phyloP scores from a whole-genome alignment of 148 eudicot genomes.

The Oxyria digyna region DNA sequence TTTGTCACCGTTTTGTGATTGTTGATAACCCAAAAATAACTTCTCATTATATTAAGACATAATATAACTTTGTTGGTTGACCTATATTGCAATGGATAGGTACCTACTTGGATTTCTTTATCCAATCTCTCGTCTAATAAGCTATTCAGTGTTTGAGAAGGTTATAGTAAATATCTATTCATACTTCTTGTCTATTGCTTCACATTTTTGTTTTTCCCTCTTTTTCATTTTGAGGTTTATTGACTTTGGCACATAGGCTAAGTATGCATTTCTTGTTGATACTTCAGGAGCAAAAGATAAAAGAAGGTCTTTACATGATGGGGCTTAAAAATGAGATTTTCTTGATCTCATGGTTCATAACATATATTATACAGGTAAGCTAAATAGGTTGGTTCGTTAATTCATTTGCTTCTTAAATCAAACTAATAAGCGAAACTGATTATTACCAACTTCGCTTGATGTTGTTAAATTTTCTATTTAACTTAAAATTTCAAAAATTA shows the following conservation, averaged over 20 bases:
- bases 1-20: neutral
- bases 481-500: neutral
- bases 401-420: neutral
- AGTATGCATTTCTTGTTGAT: slow-evolving; percentile 11
- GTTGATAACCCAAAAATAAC: neutral
- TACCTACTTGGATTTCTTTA: slow-evolving; percentile 95
- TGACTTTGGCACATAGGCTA: neutral
- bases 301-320: slow-evolving; percentile 99
- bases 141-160: slow-evolving; percentile 92
- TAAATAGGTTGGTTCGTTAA: neutral
- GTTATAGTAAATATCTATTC: slow-evolving; percentile 18
- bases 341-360: slow-evolving; percentile 81
- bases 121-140: slow-evolving; percentile 90
- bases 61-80: slow-evolving; percentile 10
- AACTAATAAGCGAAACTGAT: neutral
- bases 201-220: neutral
- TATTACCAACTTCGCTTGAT: neutral
- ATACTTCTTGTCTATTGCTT: neutral
- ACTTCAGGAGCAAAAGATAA: slow-evolving; percentile 87
- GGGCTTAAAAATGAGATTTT: slow-evolving; percentile 84
- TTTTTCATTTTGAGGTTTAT: neutral
- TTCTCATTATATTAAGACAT: slow-evolving; percentile 5
- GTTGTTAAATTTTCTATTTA: neutral
- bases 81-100: slow-evolving; percentile 28
- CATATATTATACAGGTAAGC: slow-evolving; percentile 75